Evolutionary conservation across 1,284 basidiomycete species (phyloP).

Genomic region (Boletus holoroseus): DNA sequence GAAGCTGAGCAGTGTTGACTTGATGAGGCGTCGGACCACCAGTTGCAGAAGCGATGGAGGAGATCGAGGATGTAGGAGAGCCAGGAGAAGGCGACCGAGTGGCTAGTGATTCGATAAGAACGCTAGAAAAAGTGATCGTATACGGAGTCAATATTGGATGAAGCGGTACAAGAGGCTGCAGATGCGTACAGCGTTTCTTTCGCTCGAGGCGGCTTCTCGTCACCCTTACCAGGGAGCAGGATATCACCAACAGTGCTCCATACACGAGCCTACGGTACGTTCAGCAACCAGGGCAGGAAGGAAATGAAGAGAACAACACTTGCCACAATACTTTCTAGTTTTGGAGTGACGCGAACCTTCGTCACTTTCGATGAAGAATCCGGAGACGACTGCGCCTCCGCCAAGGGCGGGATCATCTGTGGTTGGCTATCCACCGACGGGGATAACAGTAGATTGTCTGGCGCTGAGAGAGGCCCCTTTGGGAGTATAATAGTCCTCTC

Average conservation of each 20-base stretch:
- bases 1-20: conserved; percentile 61
- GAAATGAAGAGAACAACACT: conserved; percentile 22
- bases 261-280: conserved; percentile 50
- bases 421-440: conserved; percentile 2
- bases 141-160: neutral
- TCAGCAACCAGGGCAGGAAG: neutral
- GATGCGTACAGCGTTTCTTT: conserved; percentile 60
- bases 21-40: conserved; percentile 52
- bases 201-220: conserved; percentile 44
- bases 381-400: conserved; percentile 7
- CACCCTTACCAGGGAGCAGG: conserved; percentile 49
- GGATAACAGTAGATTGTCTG: conserved; percentile 9
- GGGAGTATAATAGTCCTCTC: conserved; percentile 33
- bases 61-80: conserved; percentile 41
- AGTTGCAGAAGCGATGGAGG: conserved; percentile 31
- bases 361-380: conserved; percentile 22
- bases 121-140: conserved; percentile 38
- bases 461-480: conserved; percentile 14
- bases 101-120: conserved; percentile 53
- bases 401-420: neutral
- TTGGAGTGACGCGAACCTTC: conserved; percentile 44
- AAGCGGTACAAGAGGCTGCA: neutral
- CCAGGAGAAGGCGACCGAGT: conserved; percentile 30
- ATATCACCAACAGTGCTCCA: conserved; percentile 62
- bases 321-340: conserved; percentile 59